Conservation (phyloP, 2,329 filamentous ascomycete genomes). For the Lecanoromycetidae sp. region DNA sequence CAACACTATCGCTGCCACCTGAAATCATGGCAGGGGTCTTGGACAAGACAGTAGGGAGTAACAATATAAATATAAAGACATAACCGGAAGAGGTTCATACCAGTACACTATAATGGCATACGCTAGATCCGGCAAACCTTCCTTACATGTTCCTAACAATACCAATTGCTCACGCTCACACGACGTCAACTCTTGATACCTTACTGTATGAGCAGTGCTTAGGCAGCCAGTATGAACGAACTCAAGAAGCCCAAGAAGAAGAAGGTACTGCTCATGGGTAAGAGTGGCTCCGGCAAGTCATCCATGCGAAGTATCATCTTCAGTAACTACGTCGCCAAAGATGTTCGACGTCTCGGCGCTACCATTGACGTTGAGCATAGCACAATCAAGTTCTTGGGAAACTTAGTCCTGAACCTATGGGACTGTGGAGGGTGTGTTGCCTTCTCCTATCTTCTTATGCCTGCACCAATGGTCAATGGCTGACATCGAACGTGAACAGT, state of each 20-base stretch:
- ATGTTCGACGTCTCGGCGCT: constrained; percentile 81
- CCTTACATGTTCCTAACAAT: too few relatives aligned
- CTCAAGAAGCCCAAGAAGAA: constrained; percentile 48
- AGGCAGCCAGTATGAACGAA: not conserved
- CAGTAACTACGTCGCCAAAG: constrained; percentile 95
- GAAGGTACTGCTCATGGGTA: constrained; percentile 83
- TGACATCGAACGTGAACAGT: constrained; percentile 32
- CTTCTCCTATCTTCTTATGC: not conserved
- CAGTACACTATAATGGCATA: too few relatives aligned
- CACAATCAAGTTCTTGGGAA: constrained; percentile 97
- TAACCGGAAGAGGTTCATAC: too few relatives aligned
- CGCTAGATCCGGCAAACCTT: too few relatives aligned
- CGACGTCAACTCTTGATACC: too few relatives aligned
- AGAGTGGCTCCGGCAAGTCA: constrained; percentile 93
- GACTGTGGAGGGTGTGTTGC: constrained; percentile 69
- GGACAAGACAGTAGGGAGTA: too few relatives aligned
- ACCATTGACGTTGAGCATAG: constrained; percentile 98
- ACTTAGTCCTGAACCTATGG: constrained; percentile 94
- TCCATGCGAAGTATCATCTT: constrained; percentile 99
- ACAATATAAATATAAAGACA: too few relatives aligned
- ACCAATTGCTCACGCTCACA: too few relatives aligned
- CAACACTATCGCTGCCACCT: too few relatives aligned
- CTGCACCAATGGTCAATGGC: not conserved
- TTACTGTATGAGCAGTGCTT: too few relatives aligned
- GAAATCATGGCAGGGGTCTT: too few relatives aligned